Evolutionary conservation across 2,329 filamentous ascomycete species (phyloP).

Genomic region (Thermomyces lanuginosus): DNA sequence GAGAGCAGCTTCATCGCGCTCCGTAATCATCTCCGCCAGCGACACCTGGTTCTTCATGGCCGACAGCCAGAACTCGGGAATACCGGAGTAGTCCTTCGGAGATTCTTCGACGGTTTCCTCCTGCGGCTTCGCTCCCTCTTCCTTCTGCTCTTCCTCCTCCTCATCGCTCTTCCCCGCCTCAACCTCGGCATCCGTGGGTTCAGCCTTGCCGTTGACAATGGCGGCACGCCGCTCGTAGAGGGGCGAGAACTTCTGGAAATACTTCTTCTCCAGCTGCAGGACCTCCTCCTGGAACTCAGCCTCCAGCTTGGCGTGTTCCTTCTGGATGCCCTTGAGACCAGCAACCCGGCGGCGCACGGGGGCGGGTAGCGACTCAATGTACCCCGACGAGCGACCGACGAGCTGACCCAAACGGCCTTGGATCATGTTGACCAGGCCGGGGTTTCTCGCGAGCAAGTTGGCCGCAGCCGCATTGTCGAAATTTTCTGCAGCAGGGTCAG

Average conservation of each 20-base stretch:
- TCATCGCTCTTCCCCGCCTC: conserved; percentile 69
- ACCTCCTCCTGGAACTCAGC: conserved; percentile 98
- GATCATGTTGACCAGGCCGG: conserved; percentile 89
- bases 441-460: conserved; percentile 89
- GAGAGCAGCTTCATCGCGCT: conserved; percentile 85
- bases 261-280: conserved; percentile 96
- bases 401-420: conserved; percentile 88
- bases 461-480: conserved; percentile 74
- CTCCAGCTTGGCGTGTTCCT: conserved; percentile 96
- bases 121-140: conserved; percentile 37
- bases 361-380: conserved; percentile 86
- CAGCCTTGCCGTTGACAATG: conserved; percentile 73
- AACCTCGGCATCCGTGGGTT: conserved; percentile 78
- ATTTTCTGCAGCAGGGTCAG: conserved; percentile 49
- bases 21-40: conserved; percentile 95
- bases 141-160: conserved; percentile 50
- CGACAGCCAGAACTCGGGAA: conserved; percentile 98
- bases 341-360: conserved; percentile 84
- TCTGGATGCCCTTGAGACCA: conserved; percentile 93
- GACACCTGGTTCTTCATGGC: conserved; percentile 99
- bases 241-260: conserved; percentile 96
- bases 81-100: conserved; percentile 55
- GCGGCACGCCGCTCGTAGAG: conserved; percentile 87
- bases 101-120: conserved; percentile 32
- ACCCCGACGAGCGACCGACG: conserved; percentile 88